Evolutionary conservation across 1,284 basidiomycete species (phyloP).

Genomic region (Rhodofomes roseus): DNA sequence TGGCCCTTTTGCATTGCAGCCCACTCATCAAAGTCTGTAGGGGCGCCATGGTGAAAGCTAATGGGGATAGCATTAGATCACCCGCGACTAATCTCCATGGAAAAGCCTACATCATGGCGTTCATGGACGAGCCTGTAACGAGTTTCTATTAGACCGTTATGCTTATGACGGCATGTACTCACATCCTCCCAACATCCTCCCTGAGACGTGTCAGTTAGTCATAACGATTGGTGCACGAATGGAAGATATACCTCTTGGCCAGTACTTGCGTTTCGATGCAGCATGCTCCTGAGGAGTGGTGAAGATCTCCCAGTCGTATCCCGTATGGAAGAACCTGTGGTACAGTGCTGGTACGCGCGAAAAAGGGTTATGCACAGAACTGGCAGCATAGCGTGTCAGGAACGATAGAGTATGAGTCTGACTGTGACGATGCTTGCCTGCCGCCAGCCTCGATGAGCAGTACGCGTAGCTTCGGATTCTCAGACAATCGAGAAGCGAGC

Average conservation of each 20-base stretch:
- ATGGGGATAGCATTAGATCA: background rate
- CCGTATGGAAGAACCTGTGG: conserved; percentile 34
- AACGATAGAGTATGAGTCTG: background rate
- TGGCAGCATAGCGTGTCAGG: conserved; percentile 2
- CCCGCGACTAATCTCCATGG: conserved; percentile 39
- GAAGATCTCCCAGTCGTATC: conserved; percentile 46
- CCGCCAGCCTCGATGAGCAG: conserved; percentile 63
- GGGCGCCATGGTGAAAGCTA: conserved; percentile 66
- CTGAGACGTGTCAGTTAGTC: conserved; percentile 29
- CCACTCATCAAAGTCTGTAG: conserved; percentile 71
- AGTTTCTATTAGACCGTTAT: background rate
- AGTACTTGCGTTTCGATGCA: conserved; percentile 42
- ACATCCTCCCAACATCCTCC: conserved; percentile 69
- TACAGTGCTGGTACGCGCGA: conserved; percentile 24
- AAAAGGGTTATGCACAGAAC: conserved; percentile 16
- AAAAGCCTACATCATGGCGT: conserved; percentile 47
- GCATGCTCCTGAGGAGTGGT: conserved; percentile 55
- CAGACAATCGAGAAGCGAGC: conserved; percentile 60
- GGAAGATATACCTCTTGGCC: conserved; percentile 52
- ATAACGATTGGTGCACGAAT: background rate
- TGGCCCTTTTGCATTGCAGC: conserved; percentile 42
- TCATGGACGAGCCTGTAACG: background rate
- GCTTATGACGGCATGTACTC: conserved; percentile 23
- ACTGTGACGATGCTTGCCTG: conserved; percentile 39
- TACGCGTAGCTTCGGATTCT: conserved; percentile 51